Base-by-base conservation (phyloP, 176 grass and related monocot genomes). In the Zoysia pacifica region DNA sequence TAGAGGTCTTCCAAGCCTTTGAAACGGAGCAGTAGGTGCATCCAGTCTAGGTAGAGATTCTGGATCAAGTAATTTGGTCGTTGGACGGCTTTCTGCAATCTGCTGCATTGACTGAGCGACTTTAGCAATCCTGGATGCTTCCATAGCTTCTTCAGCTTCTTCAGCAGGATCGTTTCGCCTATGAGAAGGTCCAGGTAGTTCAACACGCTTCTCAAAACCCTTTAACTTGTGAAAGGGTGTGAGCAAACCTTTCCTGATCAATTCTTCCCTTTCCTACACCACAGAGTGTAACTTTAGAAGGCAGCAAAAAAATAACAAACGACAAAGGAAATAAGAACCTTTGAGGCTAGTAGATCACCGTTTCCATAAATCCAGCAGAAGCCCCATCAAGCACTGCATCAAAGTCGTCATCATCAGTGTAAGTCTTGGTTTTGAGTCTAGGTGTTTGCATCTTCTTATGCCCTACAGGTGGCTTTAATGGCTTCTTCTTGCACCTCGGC, bases 171-270 rank as follows among this genome's bases (percentile, higher is more conserved):
- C 62, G 55, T 78, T 66, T 83, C 72, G 72, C 49, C 16, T 49
- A 73, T 64, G 48, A 43, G 86, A 82, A 70, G 88, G 66, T 63
- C 45, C 89, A 80, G 71, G 77, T 78, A 72, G 69, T 74, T 94
- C 85, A 6, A 97, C 80, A 66, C 85, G 79, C 42, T 90, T 93
- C 81, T 94, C 95, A 78, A 98, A 98, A 48, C 92, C 95, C 70
- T 91, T 94, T 71, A 98, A 71, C 80, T 77, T 98, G 72, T 98
- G 95, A 81, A 97, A 98, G 42, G 95, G 95, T 73, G 95, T 98
- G 52, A 98, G 78, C 35, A 98, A 67, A 15, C 94, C 94, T 74
- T 94, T 97, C 59, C 95, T 87, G 45, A 94, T 85, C 52, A 94
- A 77, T 84, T 93, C 88, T 77, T 98, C 95, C 75, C 90, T 94